Conservation (phyloP, 1,284 basidiomycete genomes). For the Trametes sp. region DNA sequence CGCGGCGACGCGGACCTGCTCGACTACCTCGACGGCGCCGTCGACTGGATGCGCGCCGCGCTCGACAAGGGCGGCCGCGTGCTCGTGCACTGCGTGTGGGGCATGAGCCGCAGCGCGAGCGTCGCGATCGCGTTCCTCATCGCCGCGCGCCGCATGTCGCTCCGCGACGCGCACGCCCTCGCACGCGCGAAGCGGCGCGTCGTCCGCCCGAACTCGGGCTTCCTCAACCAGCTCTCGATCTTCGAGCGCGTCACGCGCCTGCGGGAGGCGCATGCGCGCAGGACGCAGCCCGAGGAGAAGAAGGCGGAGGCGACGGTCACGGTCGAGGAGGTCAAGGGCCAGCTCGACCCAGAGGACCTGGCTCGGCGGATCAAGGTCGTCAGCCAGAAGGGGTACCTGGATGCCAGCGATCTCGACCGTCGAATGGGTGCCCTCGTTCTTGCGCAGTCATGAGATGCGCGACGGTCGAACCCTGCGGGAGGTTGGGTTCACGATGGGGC, state of each 20-base stretch:
- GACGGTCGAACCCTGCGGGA: too few relatives aligned
- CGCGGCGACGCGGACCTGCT: conserved; percentile 29
- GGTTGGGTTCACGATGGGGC: too few relatives aligned
- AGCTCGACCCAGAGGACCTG: conserved; percentile 15
- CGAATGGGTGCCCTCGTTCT: too few relatives aligned
- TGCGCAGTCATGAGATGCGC: too few relatives aligned
- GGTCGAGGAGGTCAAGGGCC: neutral
- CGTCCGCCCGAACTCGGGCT: conserved; percentile 42
- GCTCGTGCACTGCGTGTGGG: conserved; percentile 58
- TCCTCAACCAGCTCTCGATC: conserved; percentile 38
- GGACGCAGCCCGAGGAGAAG: neutral
- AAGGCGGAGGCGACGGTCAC: neutral
- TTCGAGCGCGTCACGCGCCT: conserved; percentile 32
- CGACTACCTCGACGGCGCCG: conserved; percentile 33
- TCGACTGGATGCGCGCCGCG: conserved; percentile 35
- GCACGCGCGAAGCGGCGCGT: conserved; percentile 35
- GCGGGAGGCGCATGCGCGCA: conserved; percentile 20
- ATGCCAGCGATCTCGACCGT: too few relatives aligned
- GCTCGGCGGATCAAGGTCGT: conserved; percentile 14
- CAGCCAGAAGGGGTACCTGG: neutral
- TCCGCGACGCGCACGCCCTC: conserved; percentile 35
- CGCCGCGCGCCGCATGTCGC: conserved; percentile 38
- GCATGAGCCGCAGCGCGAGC: conserved; percentile 56
- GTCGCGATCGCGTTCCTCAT: conserved; percentile 58
- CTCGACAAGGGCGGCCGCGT: conserved; percentile 30